Evolutionary conservation across 305 asterid genomes (phyloP), one percentile per base, ranked within the genome.

Genomic region (Striga hermonthica): DNA sequence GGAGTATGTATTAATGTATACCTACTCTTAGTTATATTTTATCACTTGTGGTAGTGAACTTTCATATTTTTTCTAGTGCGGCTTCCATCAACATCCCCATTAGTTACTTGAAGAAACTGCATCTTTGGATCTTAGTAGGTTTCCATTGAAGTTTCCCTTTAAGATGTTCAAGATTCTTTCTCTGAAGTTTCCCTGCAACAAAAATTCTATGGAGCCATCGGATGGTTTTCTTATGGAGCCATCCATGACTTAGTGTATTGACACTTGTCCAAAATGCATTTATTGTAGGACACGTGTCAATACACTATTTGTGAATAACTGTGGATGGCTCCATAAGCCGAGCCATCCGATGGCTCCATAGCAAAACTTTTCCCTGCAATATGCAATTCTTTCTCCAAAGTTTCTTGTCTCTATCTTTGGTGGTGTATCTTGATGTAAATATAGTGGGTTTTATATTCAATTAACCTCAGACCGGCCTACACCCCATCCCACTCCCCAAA

Each of bases 141-240:
- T 54, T 65, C 34, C n/a, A 49, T 64, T 50, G 60, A 37, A 65
- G 59, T 35, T 9, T 65, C 8, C 43, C 52, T 39, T 31, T n/a
- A 38, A 53, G 45, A 5, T 53, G 15, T 39, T 57, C 9, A 31
- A 4, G 15, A 35, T 34, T 34, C 35, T 71, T 61, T n/a, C n/a
- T n/a, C n/a, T n/a, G n/a, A n/a, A n/a, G n/a, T n/a, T n/a, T n/a
- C n/a, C n/a, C n/a, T n/a, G n/a, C n/a, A n/a, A n/a, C n/a, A n/a
- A n/a, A n/a, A n/a, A n/a, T n/a, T n/a, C n/a, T n/a, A n/a, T n/a
- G n/a, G n/a, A n/a, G n/a, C n/a, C n/a, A n/a, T n/a, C n/a, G n/a
- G n/a, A n/a, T n/a, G n/a, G n/a, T n/a, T n/a, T n/a, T n/a, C n/a
- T n/a, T n/a, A n/a, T n/a, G n/a, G n/a, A n/a, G n/a, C n/a, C n/a